These are phyloP conservation scores for Starmerella lactis-condensi DNA, from an alignment of 805 yeast genomes.

Conservation along the genomic window DNA sequence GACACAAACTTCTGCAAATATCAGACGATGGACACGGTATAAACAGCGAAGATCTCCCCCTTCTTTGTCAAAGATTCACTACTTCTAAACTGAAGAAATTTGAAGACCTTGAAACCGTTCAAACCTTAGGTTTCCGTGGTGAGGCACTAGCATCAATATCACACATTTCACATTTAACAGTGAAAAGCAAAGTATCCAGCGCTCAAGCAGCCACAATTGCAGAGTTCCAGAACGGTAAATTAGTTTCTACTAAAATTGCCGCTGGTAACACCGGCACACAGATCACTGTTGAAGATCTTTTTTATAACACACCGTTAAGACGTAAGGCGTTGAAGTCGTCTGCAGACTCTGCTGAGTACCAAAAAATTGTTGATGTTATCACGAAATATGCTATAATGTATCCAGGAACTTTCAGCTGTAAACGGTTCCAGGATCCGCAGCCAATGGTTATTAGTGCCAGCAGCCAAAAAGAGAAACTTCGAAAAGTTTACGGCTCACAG, in stretches of 20 bases:
- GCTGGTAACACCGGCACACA: conserved; percentile 86
- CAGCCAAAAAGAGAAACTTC: conserved; percentile 45
- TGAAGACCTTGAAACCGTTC: conserved; percentile 35
- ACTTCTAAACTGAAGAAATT: conserved; percentile 64
- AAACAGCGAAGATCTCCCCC: conserved; percentile 41
- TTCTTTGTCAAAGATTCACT: conserved; percentile 81
- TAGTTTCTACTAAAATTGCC: conserved; percentile 37
- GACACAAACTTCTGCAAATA: conserved; percentile 66
- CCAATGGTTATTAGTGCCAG: conserved; percentile 37
- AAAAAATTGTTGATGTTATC: conserved; percentile 60
- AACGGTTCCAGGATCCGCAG: conserved; percentile 58
- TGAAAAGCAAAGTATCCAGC: conserved; percentile 48
- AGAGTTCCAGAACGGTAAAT: conserved; percentile 46
- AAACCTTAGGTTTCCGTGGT: conserved; percentile 54
- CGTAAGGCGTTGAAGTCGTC: conserved; percentile 33
- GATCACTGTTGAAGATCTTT: conserved; percentile 68
- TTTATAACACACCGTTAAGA: conserved; percentile 73
- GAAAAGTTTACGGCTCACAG: conserved; percentile 50
- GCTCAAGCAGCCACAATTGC: conserved; percentile 56
- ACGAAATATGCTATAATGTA: conserved; percentile 71
- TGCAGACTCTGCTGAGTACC: conserved; percentile 47
- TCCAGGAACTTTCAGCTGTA: conserved; percentile 48
- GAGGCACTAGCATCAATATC: conserved; percentile 89
- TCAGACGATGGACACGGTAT: conserved; percentile 85
- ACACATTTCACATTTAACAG: conserved; percentile 66